Evolutionary conservation across 2,329 filamentous ascomycete genomes (phyloP), one percentile per base, ranked within the genome.

Genomic region (Aciculosporium take): DNA sequence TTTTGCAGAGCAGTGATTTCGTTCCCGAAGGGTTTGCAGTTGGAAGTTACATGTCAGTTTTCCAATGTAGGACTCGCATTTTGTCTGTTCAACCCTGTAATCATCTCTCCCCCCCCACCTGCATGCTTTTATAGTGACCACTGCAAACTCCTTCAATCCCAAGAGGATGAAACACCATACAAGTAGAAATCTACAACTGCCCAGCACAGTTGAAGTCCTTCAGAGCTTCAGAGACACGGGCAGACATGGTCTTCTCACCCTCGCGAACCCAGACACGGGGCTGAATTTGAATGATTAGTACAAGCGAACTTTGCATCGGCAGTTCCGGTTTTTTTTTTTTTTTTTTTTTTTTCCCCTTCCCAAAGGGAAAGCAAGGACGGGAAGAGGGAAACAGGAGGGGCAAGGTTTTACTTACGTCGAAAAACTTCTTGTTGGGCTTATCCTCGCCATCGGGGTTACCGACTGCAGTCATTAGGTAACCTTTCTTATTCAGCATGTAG

Each of bases 391-490:
- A 20, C 30, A 17, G 31, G 12, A 13, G 21, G 9, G 7, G 7
- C 21, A 6, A 8, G 10, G 24, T 28, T 31, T 55, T 61, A 41
- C 35, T 35, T 56, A 63, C 65, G 53, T 83, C 79, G 56, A 84
- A 87, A 71, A 71, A 81, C 71, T 95, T 96, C 84, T 98, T 98
- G 80, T 98, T 98, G 60, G 91, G 89, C 82, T 96, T 96, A 71
- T 94, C 85, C 17, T 78, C 80, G 46, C 89, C 88, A 39, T 96
- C 88, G 51, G 89, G 89, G 76, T 96, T 98, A 57, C 91, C 91
- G 53, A 98, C 82, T 58, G 85, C 76, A 46, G 73, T 78, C 69
- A 75, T 68, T 54, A 98, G 69, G 74, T 96, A 98, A 56, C 94
- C 89, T 71, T 94, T 88, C 77, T 95, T 95, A 64, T 78, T 83